Base-by-base conservation (phyloP, 345 rosid species). In the Boechera stricta region DNA sequence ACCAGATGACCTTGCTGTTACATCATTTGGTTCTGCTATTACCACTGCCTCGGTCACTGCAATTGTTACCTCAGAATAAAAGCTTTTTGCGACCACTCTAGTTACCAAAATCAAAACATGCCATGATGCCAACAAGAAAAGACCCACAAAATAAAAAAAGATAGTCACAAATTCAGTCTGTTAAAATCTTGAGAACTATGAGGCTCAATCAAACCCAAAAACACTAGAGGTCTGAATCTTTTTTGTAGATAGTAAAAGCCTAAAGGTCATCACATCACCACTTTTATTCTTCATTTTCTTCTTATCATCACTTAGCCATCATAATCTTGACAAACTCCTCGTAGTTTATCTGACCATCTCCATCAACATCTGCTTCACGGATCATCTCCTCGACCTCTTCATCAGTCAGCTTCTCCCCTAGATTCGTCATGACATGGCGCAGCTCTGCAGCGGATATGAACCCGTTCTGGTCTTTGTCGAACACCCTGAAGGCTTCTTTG, bases 271-370 rank as follows among this genome's bases (percentile, higher is more conserved):
- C 54, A 57, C 21, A 35, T 21, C 65, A 21, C 64, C 45, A 51
- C 10, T 24, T 72, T 72, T 72, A 47, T 72, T 72, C 52, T 61
- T 4, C 10, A 24, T 52, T 7, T 45, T 58, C 21, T 6, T 24
- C 41, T 38, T 7, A 13, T 5, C 12, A 15, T 77, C 52, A 71
- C 67, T 77, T 77, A 56, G 80, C 80, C 80, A 77, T 77, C 80
- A 77, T 77, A 64, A 71, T 71, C 76, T 77, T 77, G 44, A 77
- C 80, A 64, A 77, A 77, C 72, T 77, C 80, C 31, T 77, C 80
- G 41, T 77, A 77, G 80, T 77, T 77, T 1, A 77, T 77, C 76
- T 77, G 76, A 55, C 76, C 80, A 54, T 77, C 80, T 29, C 80
- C 80, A 35, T 77, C 80, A 15, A 63, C 80, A 69, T 77, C 80